Evolutionary conservation across 345 rosid genomes (phyloP).

Genomic region (Pugionium dolabratum): DNA sequence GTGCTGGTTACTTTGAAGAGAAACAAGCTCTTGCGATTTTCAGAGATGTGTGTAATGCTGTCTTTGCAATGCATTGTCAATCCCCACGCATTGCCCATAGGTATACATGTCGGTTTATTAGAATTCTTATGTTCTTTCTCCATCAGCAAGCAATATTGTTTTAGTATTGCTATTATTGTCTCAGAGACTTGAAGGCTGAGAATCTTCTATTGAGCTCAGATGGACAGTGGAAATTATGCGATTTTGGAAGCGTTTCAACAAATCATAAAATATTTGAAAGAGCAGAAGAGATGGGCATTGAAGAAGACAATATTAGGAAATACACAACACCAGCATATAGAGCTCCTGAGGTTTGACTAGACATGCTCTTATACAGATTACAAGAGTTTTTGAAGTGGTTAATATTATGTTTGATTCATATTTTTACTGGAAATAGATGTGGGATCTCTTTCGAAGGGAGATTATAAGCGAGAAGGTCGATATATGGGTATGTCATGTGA

Average conservation of each 20-base stretch:
- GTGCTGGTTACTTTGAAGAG: conserved; percentile 83
- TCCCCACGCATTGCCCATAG: conserved; percentile 93
- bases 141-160: background rate
- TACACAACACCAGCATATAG: conserved; percentile 96
- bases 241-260: conserved; percentile 91
- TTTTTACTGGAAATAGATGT: conserved; percentile 67
- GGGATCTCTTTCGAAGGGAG: conserved; percentile 93
- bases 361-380: conserved; percentile 32
- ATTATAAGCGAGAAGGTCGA: conserved; percentile 92
- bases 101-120: conserved; percentile 38
- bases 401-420: conserved; percentile 35
- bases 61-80: conserved; percentile 93
- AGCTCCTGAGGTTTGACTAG: conserved; percentile 86
- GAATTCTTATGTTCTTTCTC: background rate
- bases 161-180: conserved; percentile 20
- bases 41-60: conserved; percentile 92
- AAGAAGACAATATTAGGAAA: conserved; percentile 96
- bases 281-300: conserved; percentile 98
- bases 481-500: conserved; percentile 77
- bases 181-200: conserved; percentile 96
- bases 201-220: conserved; percentile 78
- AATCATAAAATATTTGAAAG: conserved; percentile 92
- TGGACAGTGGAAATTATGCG: conserved; percentile 89
- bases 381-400: conserved; percentile 33
- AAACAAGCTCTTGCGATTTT: conserved; percentile 72